Conservation (phyloP, 345 rosid species). For the Eucalyptus sp. region DNA sequence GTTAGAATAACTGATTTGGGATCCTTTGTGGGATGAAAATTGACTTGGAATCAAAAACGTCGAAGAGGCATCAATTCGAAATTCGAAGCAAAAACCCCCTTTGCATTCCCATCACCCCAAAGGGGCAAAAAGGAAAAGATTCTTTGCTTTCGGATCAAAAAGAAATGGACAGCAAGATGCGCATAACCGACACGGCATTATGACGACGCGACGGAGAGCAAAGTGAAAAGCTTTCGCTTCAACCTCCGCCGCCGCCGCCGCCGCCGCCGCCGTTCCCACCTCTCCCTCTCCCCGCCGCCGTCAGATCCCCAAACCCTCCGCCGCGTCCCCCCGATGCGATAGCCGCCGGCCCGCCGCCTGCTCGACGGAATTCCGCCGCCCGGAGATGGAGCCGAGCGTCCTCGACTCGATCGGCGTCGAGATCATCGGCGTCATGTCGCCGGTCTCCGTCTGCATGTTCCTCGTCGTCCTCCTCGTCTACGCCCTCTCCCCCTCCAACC, state of each 20-base stretch:
- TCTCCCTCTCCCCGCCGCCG: neutral
- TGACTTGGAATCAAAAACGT: neutral
- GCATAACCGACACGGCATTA: neutral
- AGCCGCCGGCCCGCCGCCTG: neutral
- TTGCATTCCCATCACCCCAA: neutral
- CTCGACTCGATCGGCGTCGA: slow-evolving; percentile 74
- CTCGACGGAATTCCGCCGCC: neutral
- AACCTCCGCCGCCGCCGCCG: neutral
- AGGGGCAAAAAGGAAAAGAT: neutral
- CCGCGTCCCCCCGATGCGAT: neutral
- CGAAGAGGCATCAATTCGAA: neutral
- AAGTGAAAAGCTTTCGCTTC: neutral
- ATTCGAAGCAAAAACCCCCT: neutral
- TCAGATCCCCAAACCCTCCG: neutral
- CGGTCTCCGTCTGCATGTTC: slow-evolving; percentile 92
- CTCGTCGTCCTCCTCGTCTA: slow-evolving; percentile 88
- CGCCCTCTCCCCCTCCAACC: slow-evolving; percentile 58
- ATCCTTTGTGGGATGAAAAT: too few species aligned
- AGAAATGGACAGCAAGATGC: neutral
- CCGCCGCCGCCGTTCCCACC: too few species aligned
- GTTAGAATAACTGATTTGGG: neutral
- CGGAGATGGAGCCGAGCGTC: slow-evolving; percentile 50
- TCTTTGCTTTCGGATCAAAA: neutral
- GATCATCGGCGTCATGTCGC: slow-evolving; percentile 91
- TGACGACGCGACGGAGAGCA: neutral